Evolutionary conservation across 208 protist species (phyloP), one percentile per base, ranked within the genome.

Genomic region (Acanthamoeba sp.): DNA sequence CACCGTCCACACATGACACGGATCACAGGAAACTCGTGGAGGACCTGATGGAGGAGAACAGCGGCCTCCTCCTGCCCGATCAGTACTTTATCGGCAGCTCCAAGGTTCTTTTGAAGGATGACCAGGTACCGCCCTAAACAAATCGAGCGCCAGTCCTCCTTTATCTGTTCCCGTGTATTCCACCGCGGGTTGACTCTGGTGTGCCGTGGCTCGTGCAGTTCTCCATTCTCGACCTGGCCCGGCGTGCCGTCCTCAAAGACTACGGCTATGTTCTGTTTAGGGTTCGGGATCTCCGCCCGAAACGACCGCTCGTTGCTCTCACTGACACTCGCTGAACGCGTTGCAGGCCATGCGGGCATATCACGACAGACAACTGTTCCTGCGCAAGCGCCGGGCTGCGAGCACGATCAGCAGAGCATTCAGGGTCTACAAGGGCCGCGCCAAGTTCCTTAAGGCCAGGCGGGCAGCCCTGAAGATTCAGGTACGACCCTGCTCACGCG

Each of bases 91-190:
- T 59, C 36, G 82, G 82, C 52, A 20, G 18, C 18, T 45, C 82
- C 82, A 89, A 89, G 38, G 82, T 89, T 6, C 27, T 89, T 7
- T 9, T 89, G n/a, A 32, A 42, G n/a, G 82, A 89, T 24, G 82
- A 59, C 14, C 78, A 38, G 32, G 32, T 87, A 20, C 48, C n/a
- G n/a, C n/a, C n/a, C n/a, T n/a, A n/a, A n/a, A n/a, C n/a, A n/a
- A n/a, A n/a, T n/a, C n/a, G n/a, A n/a, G n/a, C n/a, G n/a, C n/a
- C n/a, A n/a, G n/a, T n/a, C n/a, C n/a, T n/a, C n/a, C n/a, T n/a
- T n/a, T n/a, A n/a, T n/a, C n/a, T n/a, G n/a, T n/a, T n/a, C n/a
- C n/a, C n/a, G n/a, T n/a, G n/a, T n/a, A n/a, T n/a, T n/a, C n/a
- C n/a, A n/a, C n/a, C n/a, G n/a, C n/a, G n/a, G n/a, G n/a, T n/a